Base-by-base conservation (phyloP, 2,329 filamentous ascomycete genomes). In the Talaromyces sp. region DNA sequence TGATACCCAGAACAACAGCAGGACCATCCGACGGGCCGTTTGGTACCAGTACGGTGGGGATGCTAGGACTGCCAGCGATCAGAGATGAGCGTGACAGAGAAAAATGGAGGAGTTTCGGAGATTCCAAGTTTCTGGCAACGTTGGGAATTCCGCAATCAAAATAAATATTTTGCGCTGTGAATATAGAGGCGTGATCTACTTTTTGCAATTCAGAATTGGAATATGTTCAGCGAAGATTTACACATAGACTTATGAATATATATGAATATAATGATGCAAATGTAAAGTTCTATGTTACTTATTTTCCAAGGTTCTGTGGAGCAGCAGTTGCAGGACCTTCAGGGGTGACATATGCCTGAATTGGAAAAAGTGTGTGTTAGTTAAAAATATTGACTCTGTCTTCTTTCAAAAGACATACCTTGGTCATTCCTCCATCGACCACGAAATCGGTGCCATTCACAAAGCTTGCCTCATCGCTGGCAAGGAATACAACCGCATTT, bases 351-450 rank as follows among this genome's bases (percentile, higher is more conserved):
- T 97, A 97, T 45, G 91, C 89, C 77, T 79, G 58, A 13, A 19
- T 53, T 6, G 25, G 7, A 7, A 37, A n/a, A n/a, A n/a, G n/a
- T n/a, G n/a, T n/a, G 11, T 11, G 50, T 65, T 56, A 63, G 62
- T 37, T n/a, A 37, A 43, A n/a, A 3, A 28, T 28, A 28, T 33
- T 17, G 15, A 22, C 0, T n/a, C n/a, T n/a, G n/a, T n/a, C n/a
- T n/a, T n/a, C n/a, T n/a, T n/a, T n/a, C n/a, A 25, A 10, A 33
- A 19, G 15, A 19, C 48, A 31, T 68, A 78, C 82, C 81, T 89
- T 96, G 68, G 86, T 93, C 89, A 99, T 90, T 60, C 93, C 93
- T 59, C 94, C 94, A 68, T 99, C 94, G 25, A 97, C 91, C 4
- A 96, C 88, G 77, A 97, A 96, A 71, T 97, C 94, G 60, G 84